These are phyloP conservation scores for Myriosclerotinia duriaeana DNA, from an alignment of 2,329 filamentous ascomycete species.

Conservation along the genomic window DNA sequence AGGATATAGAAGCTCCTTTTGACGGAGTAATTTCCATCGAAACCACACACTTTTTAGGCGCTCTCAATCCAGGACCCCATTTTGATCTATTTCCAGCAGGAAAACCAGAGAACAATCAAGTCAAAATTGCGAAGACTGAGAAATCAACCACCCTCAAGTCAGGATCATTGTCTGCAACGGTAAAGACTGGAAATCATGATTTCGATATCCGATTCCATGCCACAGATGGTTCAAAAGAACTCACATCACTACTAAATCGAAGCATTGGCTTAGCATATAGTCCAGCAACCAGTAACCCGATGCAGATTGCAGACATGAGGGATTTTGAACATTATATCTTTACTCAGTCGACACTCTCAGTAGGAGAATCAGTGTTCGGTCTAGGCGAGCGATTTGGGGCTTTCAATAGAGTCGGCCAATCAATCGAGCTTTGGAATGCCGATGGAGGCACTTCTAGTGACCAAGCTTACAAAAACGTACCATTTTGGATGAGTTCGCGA, in stretches of 20 bases:
- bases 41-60: slow-evolving; percentile 58
- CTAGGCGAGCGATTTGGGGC: slow-evolving; percentile 75
- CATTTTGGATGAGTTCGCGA: slow-evolving; percentile 68
- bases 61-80: slow-evolving; percentile 52
- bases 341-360: slow-evolving; percentile 54
- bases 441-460: slow-evolving; percentile 67
- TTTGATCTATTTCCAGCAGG: slow-evolving; percentile 59
- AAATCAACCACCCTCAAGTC: slow-evolving; percentile 52
- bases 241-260: slow-evolving; percentile 56
- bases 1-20: slow-evolving; percentile 56
- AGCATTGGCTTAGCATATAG: slow-evolving; percentile 59
- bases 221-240: slow-evolving; percentile 48
- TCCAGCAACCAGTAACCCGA: slow-evolving; percentile 52
- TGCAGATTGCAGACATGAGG: slow-evolving; percentile 54
- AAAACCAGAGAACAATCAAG: slow-evolving; percentile 44
- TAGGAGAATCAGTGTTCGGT: slow-evolving; percentile 69
- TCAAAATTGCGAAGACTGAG: slow-evolving; percentile 45
- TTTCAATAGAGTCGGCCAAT: slow-evolving; percentile 74
- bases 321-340: slow-evolving; percentile 57
- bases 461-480: slow-evolving; percentile 71
- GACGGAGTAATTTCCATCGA: slow-evolving; percentile 62
- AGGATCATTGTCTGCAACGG: slow-evolving; percentile 53
- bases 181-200: slow-evolving; percentile 49
- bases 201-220: slow-evolving; percentile 59
- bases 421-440: slow-evolving; percentile 62